Percentiles rank a stretch among this genome's conserved stretches.
Conservation (phyloP, 164 flowering plant genomes). For the Magnolia officinalis region DNA sequence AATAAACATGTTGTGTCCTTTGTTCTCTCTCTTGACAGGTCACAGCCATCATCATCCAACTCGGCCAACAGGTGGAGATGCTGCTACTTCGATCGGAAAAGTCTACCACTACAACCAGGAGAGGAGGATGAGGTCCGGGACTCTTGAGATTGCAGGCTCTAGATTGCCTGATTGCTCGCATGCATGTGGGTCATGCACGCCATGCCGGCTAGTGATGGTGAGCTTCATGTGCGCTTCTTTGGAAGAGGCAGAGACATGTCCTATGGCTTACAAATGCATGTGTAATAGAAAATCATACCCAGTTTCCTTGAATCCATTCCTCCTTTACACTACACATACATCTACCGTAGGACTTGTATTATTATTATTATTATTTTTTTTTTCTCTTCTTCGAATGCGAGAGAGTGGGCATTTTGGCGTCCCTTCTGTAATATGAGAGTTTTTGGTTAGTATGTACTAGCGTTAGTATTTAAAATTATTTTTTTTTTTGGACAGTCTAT, state of each 20-base stretch:
- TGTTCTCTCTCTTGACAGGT: conserved; percentile 17
- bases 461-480: neutral
- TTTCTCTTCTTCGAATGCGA: neutral
- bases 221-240: conserved; percentile 76
- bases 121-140: conserved; percentile 27
- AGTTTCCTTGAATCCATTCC: conserved; percentile 49
- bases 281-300: conserved; percentile 74
- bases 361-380: too few species aligned
- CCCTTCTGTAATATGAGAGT: neutral
- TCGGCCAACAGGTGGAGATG: neutral
- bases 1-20: neutral
- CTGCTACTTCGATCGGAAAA: conserved; percentile 7
- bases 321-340: neutral
- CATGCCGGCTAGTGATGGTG: conserved; percentile 76
- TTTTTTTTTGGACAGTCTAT: neutral
- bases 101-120: conserved; percentile 11
- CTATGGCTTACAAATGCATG: conserved; percentile 88
- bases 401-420: neutral
- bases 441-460: neutral
- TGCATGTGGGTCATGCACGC: conserved; percentile 85
- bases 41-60: conserved; percentile 26
- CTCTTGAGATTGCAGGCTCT: conserved; percentile 68
- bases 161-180: conserved; percentile 84
- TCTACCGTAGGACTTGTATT: neutral
- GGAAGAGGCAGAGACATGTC: conserved; percentile 82